These are phyloP conservation scores for Rhexocercosporidium sp. DNA, from an alignment of 2,329 filamentous ascomycete genomes.

Conservation along the genomic window DNA sequence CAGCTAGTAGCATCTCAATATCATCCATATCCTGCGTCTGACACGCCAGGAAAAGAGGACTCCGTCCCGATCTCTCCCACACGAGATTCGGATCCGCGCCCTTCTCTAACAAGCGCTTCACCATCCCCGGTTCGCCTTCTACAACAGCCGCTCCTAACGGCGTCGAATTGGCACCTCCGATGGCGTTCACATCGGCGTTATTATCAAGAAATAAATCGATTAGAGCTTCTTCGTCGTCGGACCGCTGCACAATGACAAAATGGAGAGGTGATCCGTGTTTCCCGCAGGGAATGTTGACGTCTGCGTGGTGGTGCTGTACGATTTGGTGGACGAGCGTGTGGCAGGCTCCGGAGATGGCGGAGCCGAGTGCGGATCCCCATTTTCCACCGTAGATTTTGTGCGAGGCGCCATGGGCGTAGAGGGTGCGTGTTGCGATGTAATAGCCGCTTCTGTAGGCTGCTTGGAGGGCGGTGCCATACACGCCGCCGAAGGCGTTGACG, in stretches of 20 bases:
- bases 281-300: slow-evolving; percentile 4
- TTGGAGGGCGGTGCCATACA: background rate
- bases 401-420: slow-evolving; percentile 3
- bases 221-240: slow-evolving; percentile 5
- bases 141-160: slow-evolving; percentile 2
- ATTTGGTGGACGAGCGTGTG: slow-evolving; percentile 10
- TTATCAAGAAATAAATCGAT: slow-evolving; percentile 2
- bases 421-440: background rate
- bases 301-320: slow-evolving; percentile 2
- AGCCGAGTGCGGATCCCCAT: slow-evolving; percentile 6
- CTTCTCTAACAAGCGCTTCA: background rate
- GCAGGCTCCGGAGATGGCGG: slow-evolving; percentile 9
- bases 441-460: slow-evolving; percentile 1
- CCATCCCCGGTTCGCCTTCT: slow-evolving; percentile 1
- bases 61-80: background rate
- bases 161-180: background rate
- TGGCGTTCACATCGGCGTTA: slow-evolving; percentile 1
- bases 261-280: slow-evolving; percentile 1
- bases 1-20: background rate
- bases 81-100: slow-evolving; percentile 9
- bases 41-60: background rate
- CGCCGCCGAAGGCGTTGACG: background rate
- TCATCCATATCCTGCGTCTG: background rate
- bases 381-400: slow-evolving; percentile 1
- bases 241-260: background rate